Evolutionary conservation across 768 basidiomycete species (phyloP), one percentile per base, ranked within the genome.

Genomic region (Rhodotorula toruloides): DNA sequence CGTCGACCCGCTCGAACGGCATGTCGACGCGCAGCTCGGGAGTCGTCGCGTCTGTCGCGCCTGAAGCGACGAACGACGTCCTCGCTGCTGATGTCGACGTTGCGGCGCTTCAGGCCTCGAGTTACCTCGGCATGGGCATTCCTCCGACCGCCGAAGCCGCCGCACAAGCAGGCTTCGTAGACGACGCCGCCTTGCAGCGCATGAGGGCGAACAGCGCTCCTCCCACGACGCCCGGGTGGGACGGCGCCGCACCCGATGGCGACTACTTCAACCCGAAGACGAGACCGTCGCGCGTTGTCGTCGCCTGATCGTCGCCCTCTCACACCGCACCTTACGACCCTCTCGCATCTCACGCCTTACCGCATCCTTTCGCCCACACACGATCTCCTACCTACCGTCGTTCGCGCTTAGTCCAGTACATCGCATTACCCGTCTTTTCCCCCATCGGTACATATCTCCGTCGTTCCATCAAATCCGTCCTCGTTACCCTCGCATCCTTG

Each of bases 161-260:
- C 13, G 47, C 47, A 29, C 27, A 27, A 11, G 47, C 27, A 29
- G 47, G 13, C 27, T 13, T n/a, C 27, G 8, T 48, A 16, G 34
- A 53, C 50, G 19, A 7, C 34, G 4, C 34, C 6, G 34, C 21
- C 11, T 27, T 27, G 10, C 5, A 10, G 37, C 37, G 34, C 39
- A 2, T 40, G n/a, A 39, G 54, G n/a, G n/a, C 37, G n/a, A 17
- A 11, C 22, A 54, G 54, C 54, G 54, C 54, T 14, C 54, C 54
- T 14, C 54, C 54, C n/a, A 54, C 54, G 37, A 54, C 54, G n/a
- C 54, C 54, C 16, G 37, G 54, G 2, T 54, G 54, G 54, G 54
- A 42, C 39, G 39, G n/a, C 8, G 37, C 54, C 8, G 37, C 37
- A 27, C 54, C 54, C 16, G 42, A 12, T 13, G 54, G 39, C 17